Evolutionary conservation across 2,329 filamentous ascomycete genomes (phyloP), one percentile per base, ranked within the genome.

Genomic region (Calonectria leucothoes): DNA sequence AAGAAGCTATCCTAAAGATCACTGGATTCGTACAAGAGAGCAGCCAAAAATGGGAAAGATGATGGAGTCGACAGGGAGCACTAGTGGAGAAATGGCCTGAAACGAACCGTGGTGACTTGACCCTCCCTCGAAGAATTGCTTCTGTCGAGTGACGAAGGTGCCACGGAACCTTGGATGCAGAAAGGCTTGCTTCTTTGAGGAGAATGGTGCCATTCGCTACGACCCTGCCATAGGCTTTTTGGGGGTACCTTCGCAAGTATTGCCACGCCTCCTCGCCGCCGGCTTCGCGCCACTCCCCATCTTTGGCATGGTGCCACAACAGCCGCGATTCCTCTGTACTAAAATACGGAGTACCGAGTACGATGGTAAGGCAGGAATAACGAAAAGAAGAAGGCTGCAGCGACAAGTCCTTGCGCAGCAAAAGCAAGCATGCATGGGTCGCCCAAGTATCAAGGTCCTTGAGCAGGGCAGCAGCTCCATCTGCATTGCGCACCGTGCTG

Each of bases 161-260:
- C 73, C 59, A 74, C 69, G 74, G 69, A 73, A 68, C 61, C 67
- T 72, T 76, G 75, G 73, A 48, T 76, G 72, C 73, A 79, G 74
- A 59, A 71, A 72, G 73, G 67, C 64, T 78, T 79, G 72, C 77
- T 74, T 79, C 49, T 76, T 64, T 31, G 61, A 69, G 25, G 74
- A 49, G 51, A 76, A 77, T 79, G 73, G 77, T 80, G 78, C 78
- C 73, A 80, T 79, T 75, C 67, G 66, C 69, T 74, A 25, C 49
- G 49, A 69, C 66, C 33, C 29, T 59, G 63, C 25, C 69, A 61
- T 59, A 33, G 57, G 64, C n/a, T n/a, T 37, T 42, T 48, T 64
- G 20, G 64, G 15, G 45, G 35, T 48, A 65, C 39, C 42, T 48
- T 63, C 33, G 65, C 65, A 65, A 64, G 66, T 64, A 66, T 69